Evolutionary conservation across 805 yeast species (phyloP).

Genomic region (Yamadazyma scolyti): DNA sequence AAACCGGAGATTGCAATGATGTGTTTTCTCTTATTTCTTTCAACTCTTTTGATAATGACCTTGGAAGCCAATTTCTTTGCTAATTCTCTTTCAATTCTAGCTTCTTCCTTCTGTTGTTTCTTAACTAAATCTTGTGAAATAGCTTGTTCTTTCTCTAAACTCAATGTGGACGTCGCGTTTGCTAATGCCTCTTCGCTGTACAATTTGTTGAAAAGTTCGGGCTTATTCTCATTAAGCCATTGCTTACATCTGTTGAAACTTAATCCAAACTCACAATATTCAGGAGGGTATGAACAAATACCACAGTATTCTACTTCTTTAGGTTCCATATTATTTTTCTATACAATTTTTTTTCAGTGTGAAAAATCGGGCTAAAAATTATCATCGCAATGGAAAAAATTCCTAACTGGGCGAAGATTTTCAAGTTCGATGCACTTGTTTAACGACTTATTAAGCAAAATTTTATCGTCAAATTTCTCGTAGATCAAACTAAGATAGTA

Average conservation of each 20-base stretch:
- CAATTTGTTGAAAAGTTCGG: slow-evolving; percentile 52
- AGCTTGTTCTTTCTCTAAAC: slow-evolving; percentile 76
- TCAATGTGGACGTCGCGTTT: slow-evolving; percentile 56
- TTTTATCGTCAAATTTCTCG: slow-evolving; percentile 52
- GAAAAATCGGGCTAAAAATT: slow-evolving; percentile 3
- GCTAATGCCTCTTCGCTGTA: slow-evolving; percentile 61
- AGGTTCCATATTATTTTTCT: slow-evolving; percentile 5
- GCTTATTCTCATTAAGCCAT: slow-evolving; percentile 66
- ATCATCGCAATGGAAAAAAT: slow-evolving; percentile 27
- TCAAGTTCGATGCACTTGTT: slow-evolving; percentile 66
- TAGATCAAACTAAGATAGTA: slow-evolving; percentile 62
- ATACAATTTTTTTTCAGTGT: slow-evolving; percentile 3
- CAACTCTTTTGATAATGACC: slow-evolving; percentile 80
- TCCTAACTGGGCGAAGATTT: slow-evolving; percentile 54
- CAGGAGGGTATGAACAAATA: slow-evolving; percentile 82
- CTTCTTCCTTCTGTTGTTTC: slow-evolving; percentile 82
- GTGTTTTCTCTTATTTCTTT: slow-evolving; percentile 84
- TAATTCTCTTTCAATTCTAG: slow-evolving; percentile 78
- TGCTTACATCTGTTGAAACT: slow-evolving; percentile 75
- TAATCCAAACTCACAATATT: slow-evolving; percentile 89
- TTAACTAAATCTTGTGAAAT: slow-evolving; percentile 78
- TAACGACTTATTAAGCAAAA: slow-evolving; percentile 44
- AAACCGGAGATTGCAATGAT: slow-evolving; percentile 83
- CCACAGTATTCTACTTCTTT: slow-evolving; percentile 60
- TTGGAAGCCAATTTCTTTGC: slow-evolving; percentile 76